Base-by-base conservation (phyloP, 768 basidiomycete species). In the Hemileccinum impolitum region DNA sequence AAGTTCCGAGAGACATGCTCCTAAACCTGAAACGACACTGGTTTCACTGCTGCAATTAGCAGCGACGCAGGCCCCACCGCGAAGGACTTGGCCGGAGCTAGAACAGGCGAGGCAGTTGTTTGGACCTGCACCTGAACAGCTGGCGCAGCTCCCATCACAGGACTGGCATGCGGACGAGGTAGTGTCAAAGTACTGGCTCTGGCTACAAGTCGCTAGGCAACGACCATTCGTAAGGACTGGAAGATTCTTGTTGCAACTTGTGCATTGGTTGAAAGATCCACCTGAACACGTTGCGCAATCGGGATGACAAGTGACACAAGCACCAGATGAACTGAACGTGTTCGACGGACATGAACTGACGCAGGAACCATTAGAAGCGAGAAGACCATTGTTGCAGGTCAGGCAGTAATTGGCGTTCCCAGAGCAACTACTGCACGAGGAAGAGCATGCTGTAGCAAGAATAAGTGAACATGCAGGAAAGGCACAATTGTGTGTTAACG, bases 201-300 rank as follows among this genome's bases (percentile, higher is more conserved):
- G 76, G 65, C 77, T 77, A 63, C 91, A 93, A 12, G 85, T 87
- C 21, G 85, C 78, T 10, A 92, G 75, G 64, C 90, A 93, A 45
- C 90, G 77, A 23, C 89, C 89, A 46, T 78, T 81, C 34, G 78
- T 79, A 39, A 84, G 80, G 34, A 92, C 87, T 0, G 90, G 91
- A 0, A 82, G 79, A 18, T 73, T 69, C 23, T 81, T 58, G 28
- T 81, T 75, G 60, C 91, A 94, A 41, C 79, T 78, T 8, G 81
- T 75, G 67, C 92, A 95, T 62, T 92, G 84, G 61, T 80, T 82
- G 70, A 90, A 90, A 0, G 82, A 78, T 18, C 77, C 59, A n/a
- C 90, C 90, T 19, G 82, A 81, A 67, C 93, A 95, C 2, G 85
- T 82, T 14, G 80, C 81, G 60, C 92, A 95, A 62, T 94, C 93